A percentile compares a stretch with the other conserved stretches of the same genome.
Evolutionary conservation across 257 asterid genomes (phyloP).

Genomic region (Solanum pennellii): DNA sequence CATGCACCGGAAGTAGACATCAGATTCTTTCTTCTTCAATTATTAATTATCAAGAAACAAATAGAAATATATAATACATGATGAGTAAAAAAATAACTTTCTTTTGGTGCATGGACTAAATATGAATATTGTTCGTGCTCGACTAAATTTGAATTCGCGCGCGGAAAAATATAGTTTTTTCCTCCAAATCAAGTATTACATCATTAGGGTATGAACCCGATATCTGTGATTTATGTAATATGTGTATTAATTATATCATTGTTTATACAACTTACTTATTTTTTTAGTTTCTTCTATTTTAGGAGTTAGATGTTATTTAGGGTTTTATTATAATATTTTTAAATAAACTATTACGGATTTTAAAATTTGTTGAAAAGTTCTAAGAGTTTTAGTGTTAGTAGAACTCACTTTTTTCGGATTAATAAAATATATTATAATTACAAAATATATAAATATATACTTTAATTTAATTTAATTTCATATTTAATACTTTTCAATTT

Average conservation of each 20-base stretch:
- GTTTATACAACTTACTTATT: too few relatives aligned
- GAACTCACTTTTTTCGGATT: neutral
- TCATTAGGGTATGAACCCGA: neutral
- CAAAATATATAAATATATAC: too few relatives aligned
- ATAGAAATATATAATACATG: neutral
- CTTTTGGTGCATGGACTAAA: neutral
- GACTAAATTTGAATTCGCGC: too few relatives aligned
- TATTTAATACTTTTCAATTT: too few relatives aligned
- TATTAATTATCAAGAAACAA: neutral
- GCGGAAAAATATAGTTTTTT: accelerated
- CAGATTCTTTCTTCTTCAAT: neutral
- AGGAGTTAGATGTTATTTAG: neutral
- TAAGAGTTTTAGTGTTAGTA: neutral
- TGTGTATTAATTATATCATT: too few relatives aligned
- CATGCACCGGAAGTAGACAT: neutral
- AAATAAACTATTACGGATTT: neutral
- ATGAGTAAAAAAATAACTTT: neutral
- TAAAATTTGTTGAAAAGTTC: neutral
- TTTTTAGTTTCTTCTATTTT: too few relatives aligned
- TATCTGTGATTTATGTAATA: neutral
- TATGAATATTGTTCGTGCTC: neutral
- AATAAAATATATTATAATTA: neutral
- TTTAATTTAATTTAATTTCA: too few relatives aligned
- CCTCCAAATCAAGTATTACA: neutral
- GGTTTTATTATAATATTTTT: neutral